Percentiles rank a stretch among this genome's conserved stretches.
These are phyloP conservation scores for Sarcodon aspratus DNA, from an alignment of 768 basidiomycete genomes.

Conservation along the genomic window DNA sequence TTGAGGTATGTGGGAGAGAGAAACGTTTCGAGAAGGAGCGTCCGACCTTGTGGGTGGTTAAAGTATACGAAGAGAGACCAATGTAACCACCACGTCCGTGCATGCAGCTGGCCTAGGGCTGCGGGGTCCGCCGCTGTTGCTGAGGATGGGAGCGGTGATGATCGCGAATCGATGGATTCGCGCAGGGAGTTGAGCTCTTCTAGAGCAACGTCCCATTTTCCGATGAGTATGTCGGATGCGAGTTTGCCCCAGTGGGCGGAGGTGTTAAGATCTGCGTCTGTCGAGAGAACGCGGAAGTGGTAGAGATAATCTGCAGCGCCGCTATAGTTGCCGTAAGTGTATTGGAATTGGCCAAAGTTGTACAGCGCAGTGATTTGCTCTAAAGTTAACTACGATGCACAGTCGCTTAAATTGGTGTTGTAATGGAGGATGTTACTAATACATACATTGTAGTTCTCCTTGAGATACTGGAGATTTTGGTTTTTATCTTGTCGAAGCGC, in stretches of 20 bases:
- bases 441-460: constrained; percentile 82
- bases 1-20: constrained; percentile 94
- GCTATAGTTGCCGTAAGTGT: constrained; percentile 95
- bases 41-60: constrained; percentile 88
- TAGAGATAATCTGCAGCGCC: constrained; percentile 97
- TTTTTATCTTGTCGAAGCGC: constrained; percentile 93
- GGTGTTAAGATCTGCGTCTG: constrained; percentile 84
- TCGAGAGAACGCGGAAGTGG: constrained; percentile 96
- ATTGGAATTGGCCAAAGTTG: constrained; percentile 98
- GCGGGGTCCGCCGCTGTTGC: constrained; percentile 40
- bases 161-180: constrained; percentile 79
- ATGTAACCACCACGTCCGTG: constrained; percentile 92
- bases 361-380: constrained; percentile 95
- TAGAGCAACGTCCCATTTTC: constrained; percentile 90
- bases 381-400: constrained; percentile 62
- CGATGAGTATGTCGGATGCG: constrained; percentile 89
- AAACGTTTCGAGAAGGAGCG: constrained; percentile 91
- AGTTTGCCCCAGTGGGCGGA: constrained; percentile 99
- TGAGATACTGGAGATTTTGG: constrained; percentile 89
- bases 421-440: neutral
- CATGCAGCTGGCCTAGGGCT: constrained; percentile 82
- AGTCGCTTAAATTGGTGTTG: constrained; percentile 1
- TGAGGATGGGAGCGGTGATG: constrained; percentile 31
- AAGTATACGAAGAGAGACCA: constrained; percentile 99
- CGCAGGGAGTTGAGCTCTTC: constrained; percentile 94